phyloP scores from a whole-genome alignment of 2,329 filamentous ascomycete species.

The Penicillium sp. region DNA sequence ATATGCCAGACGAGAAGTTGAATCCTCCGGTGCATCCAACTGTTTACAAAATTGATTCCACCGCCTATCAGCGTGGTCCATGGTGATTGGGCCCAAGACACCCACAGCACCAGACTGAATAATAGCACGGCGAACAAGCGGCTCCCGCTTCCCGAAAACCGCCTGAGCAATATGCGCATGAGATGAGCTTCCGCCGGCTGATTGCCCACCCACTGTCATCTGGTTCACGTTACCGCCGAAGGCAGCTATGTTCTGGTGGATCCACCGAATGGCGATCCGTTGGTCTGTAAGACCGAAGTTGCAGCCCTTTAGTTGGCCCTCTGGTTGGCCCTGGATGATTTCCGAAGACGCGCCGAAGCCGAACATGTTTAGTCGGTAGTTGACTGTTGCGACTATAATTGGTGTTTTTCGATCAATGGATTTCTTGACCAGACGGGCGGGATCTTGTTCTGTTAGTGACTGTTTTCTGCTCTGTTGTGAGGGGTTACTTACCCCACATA shows the following conservation, averaged over 20 bases:
- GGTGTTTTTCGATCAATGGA: background rate
- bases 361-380: background rate
- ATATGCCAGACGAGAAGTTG: background rate
- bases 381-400: background rate
- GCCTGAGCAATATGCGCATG: background rate
- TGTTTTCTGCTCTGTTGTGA: background rate
- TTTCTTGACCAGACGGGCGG: background rate
- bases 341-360: background rate
- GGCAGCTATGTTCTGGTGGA: background rate
- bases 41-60: background rate
- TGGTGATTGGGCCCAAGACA: background rate
- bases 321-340: background rate
- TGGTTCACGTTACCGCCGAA: background rate
- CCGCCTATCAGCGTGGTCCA: background rate
- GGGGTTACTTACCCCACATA: background rate
- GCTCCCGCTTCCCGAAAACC: background rate
- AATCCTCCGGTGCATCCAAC: background rate
- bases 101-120: background rate
- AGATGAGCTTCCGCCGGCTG: background rate
- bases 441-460: background rate
- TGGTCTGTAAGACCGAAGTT: conserved; percentile 1
- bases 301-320: background rate
- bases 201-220: background rate
- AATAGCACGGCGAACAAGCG: background rate
- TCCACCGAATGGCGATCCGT: background rate